Conservation (phyloP, 75 land plant species). For the Pinus albicaulis region DNA sequence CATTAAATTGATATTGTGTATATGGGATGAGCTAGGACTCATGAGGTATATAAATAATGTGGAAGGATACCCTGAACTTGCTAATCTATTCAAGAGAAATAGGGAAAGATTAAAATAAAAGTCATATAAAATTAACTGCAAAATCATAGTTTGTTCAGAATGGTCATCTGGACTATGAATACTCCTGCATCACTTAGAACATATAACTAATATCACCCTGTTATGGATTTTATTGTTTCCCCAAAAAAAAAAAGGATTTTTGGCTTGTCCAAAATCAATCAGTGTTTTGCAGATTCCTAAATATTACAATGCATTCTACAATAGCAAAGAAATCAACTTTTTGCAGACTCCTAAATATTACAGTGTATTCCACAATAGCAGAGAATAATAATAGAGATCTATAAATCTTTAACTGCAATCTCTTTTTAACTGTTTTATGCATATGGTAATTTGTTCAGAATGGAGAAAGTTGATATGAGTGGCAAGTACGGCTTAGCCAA, state of each 20-base stretch:
- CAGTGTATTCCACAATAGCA: background rate
- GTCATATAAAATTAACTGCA: too few relatives aligned
- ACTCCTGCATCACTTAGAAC: background rate
- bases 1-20: too few relatives aligned
- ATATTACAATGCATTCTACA: background rate
- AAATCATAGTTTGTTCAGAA: background rate
- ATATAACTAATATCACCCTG: background rate
- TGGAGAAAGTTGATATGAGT: slow-evolving; percentile 18
- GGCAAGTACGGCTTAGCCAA: slow-evolving; percentile 31
- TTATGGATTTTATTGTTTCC: background rate
- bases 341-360: too few relatives aligned
- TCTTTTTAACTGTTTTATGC: background rate
- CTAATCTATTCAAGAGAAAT: too few relatives aligned
- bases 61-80: too few relatives aligned
- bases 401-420: background rate
- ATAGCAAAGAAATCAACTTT: too few relatives aligned
- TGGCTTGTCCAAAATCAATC: background rate
- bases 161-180: background rate
- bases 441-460: slow-evolving; percentile 2
- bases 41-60: too few relatives aligned
- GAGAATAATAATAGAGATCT: background rate
- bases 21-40: too few relatives aligned
- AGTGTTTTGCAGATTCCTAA: background rate
- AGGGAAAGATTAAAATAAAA: too few relatives aligned
- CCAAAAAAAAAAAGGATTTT: too few relatives aligned